Base-by-base conservation (phyloP, 2,329 filamentous ascomycete genomes). In the Exophiala viscosa region DNA sequence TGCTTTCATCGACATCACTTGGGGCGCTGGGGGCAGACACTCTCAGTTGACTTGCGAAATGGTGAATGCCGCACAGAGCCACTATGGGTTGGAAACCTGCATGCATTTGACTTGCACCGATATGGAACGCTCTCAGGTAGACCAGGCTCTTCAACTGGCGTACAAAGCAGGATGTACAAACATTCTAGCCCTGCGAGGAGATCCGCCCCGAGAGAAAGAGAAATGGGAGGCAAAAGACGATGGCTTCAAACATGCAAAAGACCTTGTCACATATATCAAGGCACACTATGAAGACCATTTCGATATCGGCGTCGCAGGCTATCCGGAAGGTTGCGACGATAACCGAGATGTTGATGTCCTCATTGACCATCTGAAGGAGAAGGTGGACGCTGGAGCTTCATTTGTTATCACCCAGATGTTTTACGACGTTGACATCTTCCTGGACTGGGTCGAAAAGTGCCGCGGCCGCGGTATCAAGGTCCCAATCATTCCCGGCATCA, bases 401-500 rank as follows among this genome's bases (percentile, higher is more conserved):
- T 99, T 97, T 69, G 88, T 99, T 59, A 88, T 99, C 48, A 97
- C 93, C 0, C 93, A 99, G 74, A 99, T 99, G 93, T 97, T 97
- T 74, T 99, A 99, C 76, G 92, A 99, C 66, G 91, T 84, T 45
- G 92, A 99, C 66, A 92, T 93, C 67, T 99, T 99, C 72, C 73
- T 97, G 48, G 81, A 85, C 48, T 99, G 93, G 93, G 87, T 95
- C 34, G 77, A 82, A 62, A 93, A 88, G 68, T 90, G 92, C 54
- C 86, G 91, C 45, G 89, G 85, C 47, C 85, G 83, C 65, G 93
- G 93, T 43, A 92, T 99, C 66, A 85, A 75, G 20, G 77, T 93
- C 31, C 88, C 88, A 13, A 93, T 95, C 61, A 81, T 95, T 44
- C 87, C 88, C 2, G 90, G 90, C 18, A 92, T 92, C 67, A 92